Conservation (phyloP, 164 flowering plant species). For the grape (Vitis vinifera) region ASM3070453v1 NC_081810.1:18207001-18207500, state of each 20-base stretch:
- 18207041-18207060: not conserved
- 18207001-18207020: not conserved
- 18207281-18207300: not conserved
- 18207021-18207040: no score
- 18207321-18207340: no score
- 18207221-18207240: conserved; percentile 90
- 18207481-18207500: conserved; percentile 81
- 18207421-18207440: no score
- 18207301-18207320: not conserved
- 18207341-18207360: no score
- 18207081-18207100: not conserved
- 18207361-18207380: no score
- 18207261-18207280: not conserved
- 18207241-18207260: conserved; percentile 84
- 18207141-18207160: conserved; percentile 76
- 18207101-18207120: not conserved
- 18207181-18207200: conserved; percentile 60
- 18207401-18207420: not conserved
- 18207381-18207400: not conserved
- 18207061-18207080: not conserved
- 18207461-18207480: not conserved
- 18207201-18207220: conserved; percentile 57
- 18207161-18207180: conserved; percentile 89
- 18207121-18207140: conserved; percentile 41
- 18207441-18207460: no score